These are phyloP conservation scores for Niebla homalea DNA, from an alignment of 495 filamentous ascomycete species.

Conservation along the genomic window DNA sequence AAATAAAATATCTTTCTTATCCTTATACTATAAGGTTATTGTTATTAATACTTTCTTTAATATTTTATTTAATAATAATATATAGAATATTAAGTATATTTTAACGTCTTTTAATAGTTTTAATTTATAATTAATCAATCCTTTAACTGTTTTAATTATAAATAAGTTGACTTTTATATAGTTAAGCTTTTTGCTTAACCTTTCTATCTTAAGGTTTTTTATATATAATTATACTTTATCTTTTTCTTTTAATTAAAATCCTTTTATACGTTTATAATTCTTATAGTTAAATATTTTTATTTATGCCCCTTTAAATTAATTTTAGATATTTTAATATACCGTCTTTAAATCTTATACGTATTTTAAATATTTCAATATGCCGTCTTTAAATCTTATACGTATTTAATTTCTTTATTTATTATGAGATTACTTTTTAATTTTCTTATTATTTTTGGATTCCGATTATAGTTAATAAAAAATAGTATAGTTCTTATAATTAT, in stretches of 20 bases:
- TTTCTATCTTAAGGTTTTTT: too few species aligned
- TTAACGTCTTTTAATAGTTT: background rate
- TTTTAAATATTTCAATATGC: background rate
- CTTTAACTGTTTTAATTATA: background rate
- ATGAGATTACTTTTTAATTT: background rate
- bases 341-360: too few species aligned
- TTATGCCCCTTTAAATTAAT: background rate
- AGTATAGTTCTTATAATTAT: background rate
- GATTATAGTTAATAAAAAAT: slow-evolving; percentile 1
- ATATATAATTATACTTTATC: too few species aligned
- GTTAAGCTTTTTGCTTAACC: too few species aligned
- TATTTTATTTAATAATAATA: background rate
- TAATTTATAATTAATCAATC: background rate
- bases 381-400: background rate
- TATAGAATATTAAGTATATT: background rate
- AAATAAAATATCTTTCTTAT: background rate
- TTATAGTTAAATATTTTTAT: background rate
- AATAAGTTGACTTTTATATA: background rate
- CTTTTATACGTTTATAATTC: too few species aligned
- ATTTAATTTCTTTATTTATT: background rate
- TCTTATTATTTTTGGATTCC: background rate
- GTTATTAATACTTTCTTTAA: background rate
- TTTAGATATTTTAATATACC: too few species aligned
- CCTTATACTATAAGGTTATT: background rate
- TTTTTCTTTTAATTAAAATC: too few species aligned